Percentiles rank a stretch among this genome's conserved stretches.
These are phyloP conservation scores for Rutstroemia sp. DNA, from an alignment of 2,329 filamentous ascomycete genomes.

Conservation along the genomic window DNA sequence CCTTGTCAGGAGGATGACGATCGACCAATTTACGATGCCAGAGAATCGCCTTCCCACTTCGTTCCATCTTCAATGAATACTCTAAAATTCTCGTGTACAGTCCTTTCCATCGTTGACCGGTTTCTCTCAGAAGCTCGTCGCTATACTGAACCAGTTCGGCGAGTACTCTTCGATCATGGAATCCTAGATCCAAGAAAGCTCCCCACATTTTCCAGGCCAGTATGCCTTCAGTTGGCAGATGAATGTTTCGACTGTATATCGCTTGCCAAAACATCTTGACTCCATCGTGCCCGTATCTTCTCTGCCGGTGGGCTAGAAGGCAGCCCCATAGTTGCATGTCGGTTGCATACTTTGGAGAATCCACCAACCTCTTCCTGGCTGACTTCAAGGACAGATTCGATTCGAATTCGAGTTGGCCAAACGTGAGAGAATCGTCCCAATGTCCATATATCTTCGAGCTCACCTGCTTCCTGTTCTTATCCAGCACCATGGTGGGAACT, in stretches of 20 bases:
- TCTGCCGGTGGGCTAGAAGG: conserved; percentile 34
- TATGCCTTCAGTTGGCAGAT: conserved; percentile 33
- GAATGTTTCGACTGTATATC: conserved; percentile 30
- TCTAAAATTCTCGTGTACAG: conserved; percentile 40
- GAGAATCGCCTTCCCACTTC: conserved; percentile 14
- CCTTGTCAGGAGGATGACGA: conserved; percentile 29
- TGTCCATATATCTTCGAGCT: neutral
- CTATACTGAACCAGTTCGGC: conserved; percentile 34
- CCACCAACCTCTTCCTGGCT: conserved; percentile 25
- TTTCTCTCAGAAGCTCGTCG: conserved; percentile 33
- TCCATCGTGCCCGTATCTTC: conserved; percentile 35
- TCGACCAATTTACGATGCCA: conserved; percentile 26
- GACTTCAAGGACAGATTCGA: conserved; percentile 21
- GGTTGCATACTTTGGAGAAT: conserved; percentile 22
- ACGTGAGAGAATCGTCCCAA: conserved; percentile 13
- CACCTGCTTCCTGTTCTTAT: neutral
- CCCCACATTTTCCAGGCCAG: conserved; percentile 38
- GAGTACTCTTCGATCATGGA: conserved; percentile 29
- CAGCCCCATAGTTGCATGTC: conserved; percentile 34
- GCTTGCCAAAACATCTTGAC: conserved; percentile 37
- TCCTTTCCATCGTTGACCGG: conserved; percentile 28
- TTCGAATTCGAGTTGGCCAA: conserved; percentile 25
- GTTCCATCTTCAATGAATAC: conserved; percentile 27
- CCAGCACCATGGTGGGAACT: neutral
- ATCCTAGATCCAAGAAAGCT: conserved; percentile 34